A percentile compares a stretch with the other conserved stretches of the same genome.
Evolutionary conservation across 805 yeast species (phyloP).

Genomic region (Candida dajiaensis): DNA sequence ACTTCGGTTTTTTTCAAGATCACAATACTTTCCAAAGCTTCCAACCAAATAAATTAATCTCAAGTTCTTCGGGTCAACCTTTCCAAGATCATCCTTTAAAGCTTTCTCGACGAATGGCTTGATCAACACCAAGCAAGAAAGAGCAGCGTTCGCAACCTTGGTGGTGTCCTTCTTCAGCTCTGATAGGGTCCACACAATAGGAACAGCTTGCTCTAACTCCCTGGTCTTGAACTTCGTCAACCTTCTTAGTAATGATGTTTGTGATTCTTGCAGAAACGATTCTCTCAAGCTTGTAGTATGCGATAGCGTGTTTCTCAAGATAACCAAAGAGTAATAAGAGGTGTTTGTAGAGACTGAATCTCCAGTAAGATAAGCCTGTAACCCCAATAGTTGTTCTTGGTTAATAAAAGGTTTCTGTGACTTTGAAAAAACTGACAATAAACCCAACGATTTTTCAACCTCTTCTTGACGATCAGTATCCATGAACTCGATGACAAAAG

Average conservation of each 20-base stretch:
- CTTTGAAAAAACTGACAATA: constrained; percentile 52
- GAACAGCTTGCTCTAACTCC: constrained; percentile 72
- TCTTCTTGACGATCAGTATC: constrained; percentile 20
- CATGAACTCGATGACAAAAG: constrained; percentile 29
- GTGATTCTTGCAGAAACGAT: constrained; percentile 43
- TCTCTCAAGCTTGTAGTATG: constrained; percentile 40
- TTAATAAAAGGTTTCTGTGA: constrained; percentile 47
- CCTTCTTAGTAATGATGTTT: constrained; percentile 43
- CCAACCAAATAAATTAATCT: constrained; percentile 62
- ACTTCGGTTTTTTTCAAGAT: constrained; percentile 42
- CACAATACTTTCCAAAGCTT: constrained; percentile 62
- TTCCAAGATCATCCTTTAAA: constrained; percentile 20
- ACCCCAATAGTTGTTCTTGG: constrained; percentile 58
- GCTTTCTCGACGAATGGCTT: constrained; percentile 37
- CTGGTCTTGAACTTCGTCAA: constrained; percentile 53
- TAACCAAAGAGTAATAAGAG: constrained; percentile 45
- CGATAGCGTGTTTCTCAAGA: constrained; percentile 46
- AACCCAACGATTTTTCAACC: constrained; percentile 35
- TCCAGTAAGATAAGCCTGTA: constrained; percentile 60
- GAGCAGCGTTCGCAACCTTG: constrained; percentile 55
- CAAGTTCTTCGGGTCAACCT: constrained; percentile 40
- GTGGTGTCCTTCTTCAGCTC: constrained; percentile 37
- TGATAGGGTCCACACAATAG: constrained; percentile 57
- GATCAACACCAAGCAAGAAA: constrained; percentile 50
- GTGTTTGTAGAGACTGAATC: constrained; percentile 36